Evolutionary conservation across 257 asterid species (phyloP).

Genomic region (Eustoma russellianum): DNA sequence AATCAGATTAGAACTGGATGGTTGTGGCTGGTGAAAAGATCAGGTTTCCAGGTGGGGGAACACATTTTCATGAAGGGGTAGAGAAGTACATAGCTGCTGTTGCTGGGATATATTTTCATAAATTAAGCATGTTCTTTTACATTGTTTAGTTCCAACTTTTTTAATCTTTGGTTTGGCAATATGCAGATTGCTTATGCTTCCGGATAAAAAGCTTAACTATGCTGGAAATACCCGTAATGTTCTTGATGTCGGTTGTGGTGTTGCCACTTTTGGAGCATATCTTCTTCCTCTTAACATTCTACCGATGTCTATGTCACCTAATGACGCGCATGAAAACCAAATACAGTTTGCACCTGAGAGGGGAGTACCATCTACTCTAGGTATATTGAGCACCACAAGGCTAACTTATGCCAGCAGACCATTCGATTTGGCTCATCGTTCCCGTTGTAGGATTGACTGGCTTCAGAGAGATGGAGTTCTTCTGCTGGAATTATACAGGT

Average conservation of each 20-base stretch:
- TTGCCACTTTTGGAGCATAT: slow-evolving; percentile 94
- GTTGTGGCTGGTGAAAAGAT: slow-evolving; percentile 82
- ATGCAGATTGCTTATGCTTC: slow-evolving; percentile 86
- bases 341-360: slow-evolving; percentile 95
- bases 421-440: slow-evolving; percentile 86
- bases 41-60: slow-evolving; percentile 94
- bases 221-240: slow-evolving; percentile 73
- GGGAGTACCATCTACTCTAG: slow-evolving; percentile 79
- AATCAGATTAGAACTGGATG: slow-evolving; percentile 96
- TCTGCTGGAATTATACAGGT: slow-evolving; percentile 76
- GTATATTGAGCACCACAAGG: slow-evolving; percentile 85
- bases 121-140: not conserved
- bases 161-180: slow-evolving; percentile 8
- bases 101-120: slow-evolving; percentile 56
- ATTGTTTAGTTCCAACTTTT: not conserved
- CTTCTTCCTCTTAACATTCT: slow-evolving; percentile 68
- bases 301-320: slow-evolving; percentile 94
- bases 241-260: slow-evolving; percentile 98
- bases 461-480: slow-evolving; percentile 93
- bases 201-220: slow-evolving; percentile 55
- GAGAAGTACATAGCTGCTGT: slow-evolving; percentile 76
- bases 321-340: slow-evolving; percentile 94
- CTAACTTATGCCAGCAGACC: slow-evolving; percentile 92
- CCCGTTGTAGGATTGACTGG: slow-evolving; percentile 96
- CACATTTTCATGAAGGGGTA: slow-evolving; percentile 89